These are phyloP conservation scores for Lindgomyces ingoldianus DNA, from an alignment of 495 filamentous ascomycete species.

Conservation along the genomic window DNA sequence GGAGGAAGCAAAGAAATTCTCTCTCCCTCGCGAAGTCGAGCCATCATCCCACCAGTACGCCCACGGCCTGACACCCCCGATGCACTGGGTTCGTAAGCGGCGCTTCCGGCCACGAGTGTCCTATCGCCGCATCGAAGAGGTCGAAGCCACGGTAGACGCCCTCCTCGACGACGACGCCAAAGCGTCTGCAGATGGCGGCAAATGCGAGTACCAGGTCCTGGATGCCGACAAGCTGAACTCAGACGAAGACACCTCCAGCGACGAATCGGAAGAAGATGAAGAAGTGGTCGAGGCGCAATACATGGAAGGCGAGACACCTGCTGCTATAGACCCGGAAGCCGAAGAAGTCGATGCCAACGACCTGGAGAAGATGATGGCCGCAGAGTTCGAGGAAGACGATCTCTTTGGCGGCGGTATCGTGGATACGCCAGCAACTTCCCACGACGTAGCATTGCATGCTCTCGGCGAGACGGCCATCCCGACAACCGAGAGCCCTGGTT, in stretches of 20 bases:
- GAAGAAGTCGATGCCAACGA: conserved; percentile 25
- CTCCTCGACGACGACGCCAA: conserved; percentile 68
- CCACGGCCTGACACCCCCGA: conserved; percentile 88
- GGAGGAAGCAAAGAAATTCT: conserved; percentile 65
- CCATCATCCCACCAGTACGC: conserved; percentile 72
- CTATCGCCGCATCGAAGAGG: conserved; percentile 82
- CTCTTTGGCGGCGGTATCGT: conserved; percentile 40
- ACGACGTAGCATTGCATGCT: conserved; percentile 37
- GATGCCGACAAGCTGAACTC: conserved; percentile 56
- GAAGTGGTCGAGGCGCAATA: conserved; percentile 6
- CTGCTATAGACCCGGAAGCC: too few relatives aligned
- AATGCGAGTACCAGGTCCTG: conserved; percentile 60
- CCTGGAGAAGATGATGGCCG: conserved; percentile 48
- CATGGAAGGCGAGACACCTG: conserved; percentile 35
- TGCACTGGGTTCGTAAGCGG: conserved; percentile 80
- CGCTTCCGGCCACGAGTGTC: conserved; percentile 83
- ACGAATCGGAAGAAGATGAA: conserved; percentile 51
- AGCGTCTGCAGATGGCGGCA: conserved; percentile 52
- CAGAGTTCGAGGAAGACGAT: conserved; percentile 49
- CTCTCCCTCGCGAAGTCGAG: conserved; percentile 66
- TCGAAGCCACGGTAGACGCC: conserved; percentile 78
- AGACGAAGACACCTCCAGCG: conserved; percentile 57
- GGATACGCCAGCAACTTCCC: conserved; percentile 22
- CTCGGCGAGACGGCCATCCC: conserved; percentile 13
- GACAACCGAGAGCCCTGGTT: conserved; percentile 18